phyloP scores from a whole-genome alignment of 2,329 filamentous ascomycete genomes.

The Fulvia fulva region DNA sequence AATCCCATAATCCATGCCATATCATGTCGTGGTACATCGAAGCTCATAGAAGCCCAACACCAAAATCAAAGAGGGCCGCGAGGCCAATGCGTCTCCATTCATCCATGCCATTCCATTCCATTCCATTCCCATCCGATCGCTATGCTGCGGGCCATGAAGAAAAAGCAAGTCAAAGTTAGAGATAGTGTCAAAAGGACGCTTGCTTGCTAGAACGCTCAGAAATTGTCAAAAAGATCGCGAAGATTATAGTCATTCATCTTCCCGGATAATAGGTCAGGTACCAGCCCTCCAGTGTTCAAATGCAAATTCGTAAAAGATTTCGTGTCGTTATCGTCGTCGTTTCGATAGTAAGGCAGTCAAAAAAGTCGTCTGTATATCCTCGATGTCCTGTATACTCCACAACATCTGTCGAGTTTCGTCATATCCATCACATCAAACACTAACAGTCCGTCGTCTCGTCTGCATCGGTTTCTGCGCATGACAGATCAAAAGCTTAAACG shows the following conservation, averaged over 20 bases:
- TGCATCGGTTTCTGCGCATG: constrained; percentile 74
- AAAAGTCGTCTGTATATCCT: background rate
- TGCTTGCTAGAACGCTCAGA: constrained; percentile 11
- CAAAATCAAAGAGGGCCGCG: background rate
- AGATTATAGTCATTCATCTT: background rate
- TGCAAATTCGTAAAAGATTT: background rate
- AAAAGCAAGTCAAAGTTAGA: background rate
- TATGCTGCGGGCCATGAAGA: background rate
- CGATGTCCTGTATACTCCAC: background rate
- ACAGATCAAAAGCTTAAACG: constrained; percentile 85
- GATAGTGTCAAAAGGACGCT: background rate
- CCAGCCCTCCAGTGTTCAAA: constrained; percentile 9
- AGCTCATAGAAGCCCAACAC: background rate
- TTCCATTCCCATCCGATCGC: background rate
- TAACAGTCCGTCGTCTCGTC: constrained; percentile 46
- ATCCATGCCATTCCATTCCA: too few relatives aligned
- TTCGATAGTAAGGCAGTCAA: too few relatives aligned
- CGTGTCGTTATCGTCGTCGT: constrained; percentile 2
- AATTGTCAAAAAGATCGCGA: background rate
- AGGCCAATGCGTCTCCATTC: background rate
- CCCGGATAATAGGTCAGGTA: constrained; percentile 8
- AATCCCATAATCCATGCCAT: background rate
- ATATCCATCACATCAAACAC: too few relatives aligned
- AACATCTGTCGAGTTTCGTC: background rate
- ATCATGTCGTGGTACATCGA: background rate